Conservation (phyloP, 805 yeast species). For the Groenewaldozyma tartarivorans region DNA sequence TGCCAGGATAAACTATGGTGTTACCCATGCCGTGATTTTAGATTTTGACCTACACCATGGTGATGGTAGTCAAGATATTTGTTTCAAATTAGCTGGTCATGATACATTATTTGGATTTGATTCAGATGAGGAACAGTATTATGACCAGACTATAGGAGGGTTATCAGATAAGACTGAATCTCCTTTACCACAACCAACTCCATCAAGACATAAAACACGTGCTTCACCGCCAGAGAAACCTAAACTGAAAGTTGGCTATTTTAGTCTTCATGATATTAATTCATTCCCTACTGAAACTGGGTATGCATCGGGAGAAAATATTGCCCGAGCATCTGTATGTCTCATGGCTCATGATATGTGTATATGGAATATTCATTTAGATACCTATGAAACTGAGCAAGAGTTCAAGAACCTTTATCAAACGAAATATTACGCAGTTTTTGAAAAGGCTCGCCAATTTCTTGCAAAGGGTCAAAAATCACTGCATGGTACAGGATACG, state of each 20-base stretch:
- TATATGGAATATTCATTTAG: constrained; percentile 77
- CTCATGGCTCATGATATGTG: constrained; percentile 65
- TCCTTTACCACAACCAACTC: constrained; percentile 2
- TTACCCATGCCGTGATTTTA: constrained; percentile 72
- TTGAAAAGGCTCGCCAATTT: constrained; percentile 59
- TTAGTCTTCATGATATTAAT: constrained; percentile 75
- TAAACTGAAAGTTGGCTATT: constrained; percentile 63
- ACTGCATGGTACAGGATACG: constrained; percentile 21
- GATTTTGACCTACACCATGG: constrained; percentile 87
- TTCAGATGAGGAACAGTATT: constrained; percentile 8
- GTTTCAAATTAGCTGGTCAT: constrained; percentile 70
- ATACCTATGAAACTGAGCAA: constrained; percentile 50
- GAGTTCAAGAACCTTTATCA: constrained; percentile 58
- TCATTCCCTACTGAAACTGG: constrained; percentile 80
- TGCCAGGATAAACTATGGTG: constrained; percentile 50
- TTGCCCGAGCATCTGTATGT: constrained; percentile 72
- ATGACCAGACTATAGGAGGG: constrained; percentile 14
- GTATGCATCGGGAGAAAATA: constrained; percentile 59
- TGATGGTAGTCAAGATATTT: constrained; percentile 79
- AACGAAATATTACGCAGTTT: constrained; percentile 48
- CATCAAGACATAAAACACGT: background rate
- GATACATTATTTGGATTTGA: constrained; percentile 38
- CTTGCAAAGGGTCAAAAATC: constrained; percentile 25
- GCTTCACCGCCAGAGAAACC: constrained; percentile 3
- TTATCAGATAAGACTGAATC: background rate